These are phyloP conservation scores for Carpinus viminea DNA, from an alignment of 306 rosid genomes.

Conservation along the genomic window DNA sequence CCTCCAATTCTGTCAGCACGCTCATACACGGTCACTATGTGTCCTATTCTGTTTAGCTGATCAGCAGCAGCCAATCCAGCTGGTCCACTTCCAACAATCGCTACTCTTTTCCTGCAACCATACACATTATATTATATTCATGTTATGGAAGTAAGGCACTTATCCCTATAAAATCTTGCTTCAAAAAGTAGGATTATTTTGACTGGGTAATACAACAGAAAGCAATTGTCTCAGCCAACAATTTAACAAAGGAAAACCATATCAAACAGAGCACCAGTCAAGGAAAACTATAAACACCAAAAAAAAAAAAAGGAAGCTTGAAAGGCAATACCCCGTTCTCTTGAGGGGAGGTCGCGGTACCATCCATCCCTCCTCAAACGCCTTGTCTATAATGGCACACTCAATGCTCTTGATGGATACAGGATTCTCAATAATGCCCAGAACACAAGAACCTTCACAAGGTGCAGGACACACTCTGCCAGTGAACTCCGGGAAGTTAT, in stretches of 20 bases:
- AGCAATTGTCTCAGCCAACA: not conserved
- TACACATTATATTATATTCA: slow-evolving; percentile 2
- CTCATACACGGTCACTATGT: slow-evolving; percentile 64
- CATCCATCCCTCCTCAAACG: slow-evolving; percentile 99
- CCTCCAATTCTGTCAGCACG: slow-evolving; percentile 75
- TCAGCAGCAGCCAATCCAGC: slow-evolving; percentile 98
- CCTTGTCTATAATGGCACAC: slow-evolving; percentile 98
- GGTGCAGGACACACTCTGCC: slow-evolving; percentile 99
- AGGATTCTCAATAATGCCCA: slow-evolving; percentile 82
- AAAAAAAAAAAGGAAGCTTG: not conserved
- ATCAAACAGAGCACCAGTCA: not conserved
- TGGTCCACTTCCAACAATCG: slow-evolving; percentile 95
- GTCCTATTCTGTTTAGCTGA: slow-evolving; percentile 92
- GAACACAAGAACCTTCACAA: slow-evolving; percentile 96
- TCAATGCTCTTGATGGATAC: slow-evolving; percentile 94
- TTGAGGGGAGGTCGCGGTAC: slow-evolving; percentile 82
- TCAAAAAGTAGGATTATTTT: not conserved
- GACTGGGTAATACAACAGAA: not conserved
- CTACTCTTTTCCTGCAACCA: slow-evolving; percentile 74
- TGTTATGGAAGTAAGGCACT: not conserved
- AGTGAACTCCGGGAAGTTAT: slow-evolving; percentile 97
- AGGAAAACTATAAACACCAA: not conserved
- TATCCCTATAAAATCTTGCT: not conserved
- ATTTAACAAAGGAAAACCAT: not conserved
- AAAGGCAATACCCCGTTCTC: slow-evolving; percentile 69